Conservation (phyloP, 2,329 filamentous ascomycete species). For the Talaromyces pinophilus region DNA sequence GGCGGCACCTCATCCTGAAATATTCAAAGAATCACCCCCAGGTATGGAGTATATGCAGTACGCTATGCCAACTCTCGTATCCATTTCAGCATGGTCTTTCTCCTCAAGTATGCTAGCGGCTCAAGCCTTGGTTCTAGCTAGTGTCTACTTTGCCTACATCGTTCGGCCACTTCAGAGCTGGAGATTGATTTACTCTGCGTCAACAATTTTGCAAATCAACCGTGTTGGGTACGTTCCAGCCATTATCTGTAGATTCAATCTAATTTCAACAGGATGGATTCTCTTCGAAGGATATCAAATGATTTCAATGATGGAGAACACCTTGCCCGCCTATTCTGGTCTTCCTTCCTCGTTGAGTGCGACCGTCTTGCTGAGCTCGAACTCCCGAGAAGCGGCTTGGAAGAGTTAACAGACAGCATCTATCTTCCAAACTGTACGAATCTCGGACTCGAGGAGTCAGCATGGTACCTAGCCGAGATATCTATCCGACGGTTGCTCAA, state of each 20-base stretch:
- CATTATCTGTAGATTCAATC: background rate
- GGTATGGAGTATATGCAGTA: constrained; percentile 38
- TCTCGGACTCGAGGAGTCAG: constrained; percentile 26
- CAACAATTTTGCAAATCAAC: constrained; percentile 32
- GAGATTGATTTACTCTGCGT: constrained; percentile 37
- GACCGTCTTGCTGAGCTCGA: constrained; percentile 39
- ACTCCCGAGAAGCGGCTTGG: constrained; percentile 36
- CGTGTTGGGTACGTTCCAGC: constrained; percentile 24
- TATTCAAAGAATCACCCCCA: constrained; percentile 27
- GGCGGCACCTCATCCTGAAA: constrained; percentile 24
- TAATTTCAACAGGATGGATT: constrained; percentile 11
- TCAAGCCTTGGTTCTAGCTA: constrained; percentile 36
- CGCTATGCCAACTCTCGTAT: constrained; percentile 31
- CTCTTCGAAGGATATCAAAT: constrained; percentile 8
- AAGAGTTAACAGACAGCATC: constrained; percentile 36
- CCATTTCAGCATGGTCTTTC: constrained; percentile 24
- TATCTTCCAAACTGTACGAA: constrained; percentile 33
- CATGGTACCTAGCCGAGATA: constrained; percentile 37
- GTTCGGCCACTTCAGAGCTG: constrained; percentile 39
- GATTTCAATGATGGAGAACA: constrained; percentile 10
- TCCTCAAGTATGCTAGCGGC: constrained; percentile 3
- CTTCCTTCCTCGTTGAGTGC: constrained; percentile 19
- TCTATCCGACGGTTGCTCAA: constrained; percentile 37
- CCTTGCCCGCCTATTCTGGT: constrained; percentile 16
- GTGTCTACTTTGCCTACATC: constrained; percentile 39